Evolutionary conservation across 768 basidiomycete species (phyloP), one percentile per base, ranked within the genome.

Genomic region (Tricholoma flavovirens): DNA sequence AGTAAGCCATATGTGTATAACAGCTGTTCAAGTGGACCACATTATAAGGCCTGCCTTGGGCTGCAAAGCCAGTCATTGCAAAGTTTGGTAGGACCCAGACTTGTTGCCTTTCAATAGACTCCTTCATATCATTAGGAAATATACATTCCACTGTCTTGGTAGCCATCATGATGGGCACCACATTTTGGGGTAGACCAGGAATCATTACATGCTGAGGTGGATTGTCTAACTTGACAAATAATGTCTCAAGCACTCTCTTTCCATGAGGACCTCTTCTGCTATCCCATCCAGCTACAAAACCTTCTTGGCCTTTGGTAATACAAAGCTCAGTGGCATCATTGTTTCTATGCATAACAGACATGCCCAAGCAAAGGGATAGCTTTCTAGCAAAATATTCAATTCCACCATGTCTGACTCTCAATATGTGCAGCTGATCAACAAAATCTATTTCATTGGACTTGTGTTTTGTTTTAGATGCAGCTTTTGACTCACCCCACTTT

Each of bases 281-380:
- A 11, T 64, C 45, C 71, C 71, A 72, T 1, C 62, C 64, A 52
- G 49, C 40, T 2, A 72, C 66, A 40, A 48, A 43, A 3, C 56
- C 70, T 54, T 70, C 67, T 58, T 68, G 66, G 1, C 70, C 70
- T 52, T 66, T 66, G 22, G 70, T 71, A 3, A 70, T 68, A n/a
- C n/a, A n/a, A n/a, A n/a, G n/a, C n/a, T n/a, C n/a, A n/a, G n/a
- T n/a, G n/a, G n/a, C n/a, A n/a, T 62, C 54, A 60, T 71, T 71
- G 45, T 60, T 55, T n/a, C 59, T 42, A 9, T 70, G 60, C 52
- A 69, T 64, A 5, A 72, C 60, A 53, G 70, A 69, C 56, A 71
- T 56, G 2, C 68, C 69, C 45, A 61, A 43, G 56, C 70, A 70
- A 2, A 71, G 32, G 26, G 48, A 49, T 29, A 49, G 48, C 30